Conservation (phyloP, 2,329 filamentous ascomycete species). For the Diaporthe helianthi region DNA sequence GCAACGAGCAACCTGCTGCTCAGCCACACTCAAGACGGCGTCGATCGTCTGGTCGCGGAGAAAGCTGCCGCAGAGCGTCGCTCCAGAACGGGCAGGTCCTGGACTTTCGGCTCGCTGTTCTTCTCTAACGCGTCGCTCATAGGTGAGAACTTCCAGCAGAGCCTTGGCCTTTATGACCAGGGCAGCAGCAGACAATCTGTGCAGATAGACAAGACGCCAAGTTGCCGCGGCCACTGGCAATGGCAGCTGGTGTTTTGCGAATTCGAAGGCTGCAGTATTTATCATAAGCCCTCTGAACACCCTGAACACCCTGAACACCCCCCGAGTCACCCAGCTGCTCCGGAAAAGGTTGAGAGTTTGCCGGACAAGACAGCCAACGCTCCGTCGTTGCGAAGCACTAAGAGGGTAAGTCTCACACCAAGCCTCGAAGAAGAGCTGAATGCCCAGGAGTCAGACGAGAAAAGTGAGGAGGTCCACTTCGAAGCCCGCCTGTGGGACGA, state of each 20-base stretch:
- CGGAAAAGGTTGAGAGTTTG: not conserved
- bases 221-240: slow-evolving; percentile 11
- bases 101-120: not conserved
- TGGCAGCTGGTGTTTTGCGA: slow-evolving; percentile 10
- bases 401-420: not conserved
- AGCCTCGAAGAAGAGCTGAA: not conserved
- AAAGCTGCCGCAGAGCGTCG: slow-evolving; percentile 3
- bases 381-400: not conserved
- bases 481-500: not conserved
- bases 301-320: not conserved
- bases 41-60: not conserved
- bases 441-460: not conserved
- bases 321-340: not conserved
- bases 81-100: not conserved
- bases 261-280: not conserved
- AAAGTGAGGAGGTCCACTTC: not conserved
- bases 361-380: not conserved
- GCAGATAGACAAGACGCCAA: not conserved
- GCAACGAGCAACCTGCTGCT: not conserved
- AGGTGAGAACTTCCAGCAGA: slow-evolving; percentile 9
- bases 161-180: not conserved
- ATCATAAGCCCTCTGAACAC: not conserved
- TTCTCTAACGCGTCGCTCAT: slow-evolving; percentile 14
- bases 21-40: not conserved
- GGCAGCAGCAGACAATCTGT: not conserved